Conservation (phyloP, 2,329 filamentous ascomycete species). For the Pseudocercospora macadamiae region DNA sequence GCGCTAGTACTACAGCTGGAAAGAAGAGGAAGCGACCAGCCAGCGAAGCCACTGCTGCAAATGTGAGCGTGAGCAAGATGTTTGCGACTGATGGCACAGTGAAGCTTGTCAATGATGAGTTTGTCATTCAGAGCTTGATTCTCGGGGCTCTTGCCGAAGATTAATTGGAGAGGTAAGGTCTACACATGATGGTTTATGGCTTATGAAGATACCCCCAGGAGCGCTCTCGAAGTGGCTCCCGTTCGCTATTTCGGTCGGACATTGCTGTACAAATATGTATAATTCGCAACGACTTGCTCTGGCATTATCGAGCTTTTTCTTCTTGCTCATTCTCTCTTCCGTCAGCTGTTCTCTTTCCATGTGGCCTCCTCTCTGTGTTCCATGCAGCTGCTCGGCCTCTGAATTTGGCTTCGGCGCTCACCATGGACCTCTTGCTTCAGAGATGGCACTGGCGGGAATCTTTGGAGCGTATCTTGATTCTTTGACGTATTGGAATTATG, state of each 20-base stretch:
- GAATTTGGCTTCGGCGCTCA: no score
- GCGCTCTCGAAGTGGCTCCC: not conserved
- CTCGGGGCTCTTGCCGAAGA: constrained; percentile 74
- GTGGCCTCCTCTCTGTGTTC: no score
- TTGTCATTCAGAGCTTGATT: constrained; percentile 91
- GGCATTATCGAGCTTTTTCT: not conserved
- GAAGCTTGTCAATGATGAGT: constrained; percentile 77
- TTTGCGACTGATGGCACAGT: constrained; percentile 54
- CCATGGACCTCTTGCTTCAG: no score
- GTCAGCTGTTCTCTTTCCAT: not conserved
- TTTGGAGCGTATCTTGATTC: no score
- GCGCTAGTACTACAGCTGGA: constrained; percentile 18
- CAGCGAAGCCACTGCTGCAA: not conserved
- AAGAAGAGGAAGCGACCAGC: constrained; percentile 50
- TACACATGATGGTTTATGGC: not conserved
- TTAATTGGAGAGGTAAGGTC: constrained; percentile 14
- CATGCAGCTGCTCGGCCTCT: no score
- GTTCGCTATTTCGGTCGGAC: not conserved
- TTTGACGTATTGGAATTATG: no score
- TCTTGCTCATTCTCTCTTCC: not conserved
- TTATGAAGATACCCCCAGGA: constrained; percentile 1
- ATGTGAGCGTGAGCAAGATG: constrained; percentile 27
- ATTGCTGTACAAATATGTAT: constrained; percentile 12
- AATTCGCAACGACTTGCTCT: constrained; percentile 1
- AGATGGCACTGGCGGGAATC: no score